Conservation (phyloP, 345 rosid genomes). For the Bruguiera gymnorhiza region DNA sequence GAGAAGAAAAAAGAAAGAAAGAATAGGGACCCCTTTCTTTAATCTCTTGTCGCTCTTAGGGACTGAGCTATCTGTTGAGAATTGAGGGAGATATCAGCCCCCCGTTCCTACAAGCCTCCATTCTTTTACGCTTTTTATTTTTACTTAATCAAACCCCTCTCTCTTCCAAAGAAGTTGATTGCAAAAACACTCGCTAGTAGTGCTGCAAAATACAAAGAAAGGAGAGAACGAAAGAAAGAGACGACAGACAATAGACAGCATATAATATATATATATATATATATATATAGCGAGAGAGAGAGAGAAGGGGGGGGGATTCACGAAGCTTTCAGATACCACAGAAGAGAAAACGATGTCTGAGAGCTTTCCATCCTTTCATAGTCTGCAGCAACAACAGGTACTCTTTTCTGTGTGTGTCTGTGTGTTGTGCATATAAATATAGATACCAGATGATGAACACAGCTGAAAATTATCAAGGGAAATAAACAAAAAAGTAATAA, state of each 20-base stretch:
- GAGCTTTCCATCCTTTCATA: conserved; percentile 44
- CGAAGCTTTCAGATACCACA: conserved; percentile 42
- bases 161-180: conserved; percentile 18
- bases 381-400: conserved; percentile 55
- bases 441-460: conserved; percentile 9
- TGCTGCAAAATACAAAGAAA: conserved; percentile 40
- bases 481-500: neutral
- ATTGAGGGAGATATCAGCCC: conserved; percentile 31
- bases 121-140: conserved; percentile 12
- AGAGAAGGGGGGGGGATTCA: conserved; percentile 19
- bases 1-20: conserved; percentile 35
- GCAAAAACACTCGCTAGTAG: conserved; percentile 13
- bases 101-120: conserved; percentile 18
- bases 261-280: neutral
- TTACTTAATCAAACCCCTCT: conserved; percentile 5
- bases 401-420: neutral
- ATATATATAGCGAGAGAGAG: neutral
- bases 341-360: conserved; percentile 59
- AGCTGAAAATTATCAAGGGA: conserved; percentile 27
- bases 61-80: conserved; percentile 19
- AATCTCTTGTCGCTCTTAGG: conserved; percentile 29
- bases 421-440: neutral
- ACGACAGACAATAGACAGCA: conserved; percentile 30
- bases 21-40: conserved; percentile 46
- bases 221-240: conserved; percentile 42